A percentile compares a stretch with the other conserved stretches of the same genome.
These are phyloP conservation scores for Fusarium bactridioides DNA, from an alignment of 2,329 filamentous ascomycete genomes.

Conservation along the genomic window DNA sequence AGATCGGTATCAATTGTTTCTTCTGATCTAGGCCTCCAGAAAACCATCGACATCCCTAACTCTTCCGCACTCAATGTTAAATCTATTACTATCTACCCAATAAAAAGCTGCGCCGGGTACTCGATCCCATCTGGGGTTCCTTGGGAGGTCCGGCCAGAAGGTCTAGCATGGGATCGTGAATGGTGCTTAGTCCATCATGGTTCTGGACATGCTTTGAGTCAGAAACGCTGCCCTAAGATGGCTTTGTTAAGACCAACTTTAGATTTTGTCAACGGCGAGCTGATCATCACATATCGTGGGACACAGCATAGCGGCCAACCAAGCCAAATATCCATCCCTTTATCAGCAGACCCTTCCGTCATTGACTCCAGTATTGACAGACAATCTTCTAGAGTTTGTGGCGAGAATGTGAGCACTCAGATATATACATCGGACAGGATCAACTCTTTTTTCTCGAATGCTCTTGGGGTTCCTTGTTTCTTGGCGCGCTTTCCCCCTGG, in stretches of 20 bases:
- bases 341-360: slow-evolving; percentile 72
- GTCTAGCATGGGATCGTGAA: slow-evolving; percentile 92
- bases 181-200: slow-evolving; percentile 94
- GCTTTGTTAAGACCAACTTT: slow-evolving; percentile 79
- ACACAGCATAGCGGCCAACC: slow-evolving; percentile 33
- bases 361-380: slow-evolving; percentile 55
- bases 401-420: slow-evolving; percentile 76
- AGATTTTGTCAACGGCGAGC: slow-evolving; percentile 71
- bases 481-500: slow-evolving; percentile 84
- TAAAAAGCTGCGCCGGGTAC: slow-evolving; percentile 92
- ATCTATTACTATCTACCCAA: slow-evolving; percentile 80
- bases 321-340: slow-evolving; percentile 61
- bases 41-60: background rate
- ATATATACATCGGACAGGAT: slow-evolving; percentile 73
- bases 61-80: slow-evolving; percentile 55
- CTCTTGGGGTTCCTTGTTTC: slow-evolving; percentile 80
- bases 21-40: background rate
- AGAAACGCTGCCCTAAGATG: slow-evolving; percentile 91
- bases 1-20: background rate
- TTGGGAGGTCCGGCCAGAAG: slow-evolving; percentile 85
- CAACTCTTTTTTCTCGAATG: slow-evolving; percentile 78
- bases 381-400: slow-evolving; percentile 77
- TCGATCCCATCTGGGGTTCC: slow-evolving; percentile 66
- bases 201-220: slow-evolving; percentile 83
- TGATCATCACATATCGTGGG: slow-evolving; percentile 67